Base-by-base conservation (phyloP, 371 early-diverging fungal genomes). In the Syncephalastrum sp. region DNA sequence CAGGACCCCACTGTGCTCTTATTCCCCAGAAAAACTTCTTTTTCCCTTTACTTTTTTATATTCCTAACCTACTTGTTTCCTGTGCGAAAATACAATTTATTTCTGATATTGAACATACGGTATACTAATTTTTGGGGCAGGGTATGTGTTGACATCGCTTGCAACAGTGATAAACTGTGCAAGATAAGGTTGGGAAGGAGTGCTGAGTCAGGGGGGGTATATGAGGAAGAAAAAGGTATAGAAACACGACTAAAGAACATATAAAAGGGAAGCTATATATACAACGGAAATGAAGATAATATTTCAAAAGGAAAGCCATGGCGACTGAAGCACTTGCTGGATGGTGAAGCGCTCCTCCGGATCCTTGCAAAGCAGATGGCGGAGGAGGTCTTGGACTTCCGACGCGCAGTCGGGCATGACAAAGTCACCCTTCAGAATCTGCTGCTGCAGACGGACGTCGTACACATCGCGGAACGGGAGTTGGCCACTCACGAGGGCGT, bases 401-500 rank as follows among this genome's bases (percentile, higher is more conserved):
- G 76, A 73, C 10, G 68, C 17, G 53, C 54, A 12, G 7, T 27
- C 27, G 1, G 79, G 77, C 21, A 75, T 66, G 14, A 74, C 72
- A 61, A 69, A 86, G 24, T 71, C 59, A 13, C 78, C 82, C 15
- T 73, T 59, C 24, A 82, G 25, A 46, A 92, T 92, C 57, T 77
- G 82, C 60, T 81, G 70, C 65, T 87, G 88, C 49, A 94, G 57
- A 8, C 93, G 68, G 1, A 90, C 82, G 42, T 84, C 77, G 57
- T 82, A 92, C n/a, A 71, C 79, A 62, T 92, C 95, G 45, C 67
- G 67, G 67, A 93, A 93, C 3, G 95, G 94, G 21, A 94, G 72
- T 24, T 64, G 58, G 13, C 92, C 92, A 0, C 84, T 77, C 15
- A 91, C 61, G 48, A 92, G 63, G 4, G 89, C 86, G 65, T 82